A percentile compares a stretch with the other conserved stretches of the same genome.
Evolutionary conservation across 441 rosid species (phyloP).

Genomic region (Pelargonium fulgidum): DNA sequence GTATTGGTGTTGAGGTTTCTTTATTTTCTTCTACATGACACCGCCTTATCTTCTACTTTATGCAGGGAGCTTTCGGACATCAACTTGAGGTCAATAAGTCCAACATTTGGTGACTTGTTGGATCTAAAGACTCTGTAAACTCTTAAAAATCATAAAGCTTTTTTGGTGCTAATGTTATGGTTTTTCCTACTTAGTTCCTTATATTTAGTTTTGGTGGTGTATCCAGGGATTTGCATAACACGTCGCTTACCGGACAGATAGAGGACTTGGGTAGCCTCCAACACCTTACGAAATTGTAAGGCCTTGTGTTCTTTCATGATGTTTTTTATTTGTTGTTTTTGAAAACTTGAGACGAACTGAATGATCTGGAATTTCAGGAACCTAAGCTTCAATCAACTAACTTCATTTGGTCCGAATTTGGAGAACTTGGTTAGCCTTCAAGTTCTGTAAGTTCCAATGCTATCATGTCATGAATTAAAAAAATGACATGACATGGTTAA

Average conservation of each 20-base stretch:
- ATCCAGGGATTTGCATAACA: conserved; percentile 78
- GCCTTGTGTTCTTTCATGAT: conserved; percentile 11
- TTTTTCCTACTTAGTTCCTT: conserved; percentile 7
- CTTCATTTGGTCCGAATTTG: conserved; percentile 63
- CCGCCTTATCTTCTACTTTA: conserved; percentile 5
- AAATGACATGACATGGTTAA: no score
- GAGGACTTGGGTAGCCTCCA: conserved; percentile 71
- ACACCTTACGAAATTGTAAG: conserved; percentile 64
- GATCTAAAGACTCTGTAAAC: conserved; percentile 75
- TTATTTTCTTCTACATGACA: conserved; percentile 9
- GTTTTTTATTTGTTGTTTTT: neutral
- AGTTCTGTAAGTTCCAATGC: conserved; percentile 56
- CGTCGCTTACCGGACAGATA: conserved; percentile 73
- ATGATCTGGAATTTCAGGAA: conserved; percentile 45
- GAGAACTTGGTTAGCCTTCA: conserved; percentile 54
- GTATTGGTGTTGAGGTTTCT: neutral
- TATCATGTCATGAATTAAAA: neutral
- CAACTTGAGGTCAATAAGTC: conserved; percentile 72
- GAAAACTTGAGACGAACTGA: conserved; percentile 13
- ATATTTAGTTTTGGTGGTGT: conserved; percentile 13
- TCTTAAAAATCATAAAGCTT: conserved; percentile 3
- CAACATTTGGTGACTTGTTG: conserved; percentile 83
- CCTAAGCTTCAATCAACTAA: conserved; percentile 74
- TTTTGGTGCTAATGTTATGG: neutral
- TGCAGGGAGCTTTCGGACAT: conserved; percentile 63